Conservation (phyloP, 2,329 filamentous ascomycete species). For the Arthrinium phaeospermum region DNA sequence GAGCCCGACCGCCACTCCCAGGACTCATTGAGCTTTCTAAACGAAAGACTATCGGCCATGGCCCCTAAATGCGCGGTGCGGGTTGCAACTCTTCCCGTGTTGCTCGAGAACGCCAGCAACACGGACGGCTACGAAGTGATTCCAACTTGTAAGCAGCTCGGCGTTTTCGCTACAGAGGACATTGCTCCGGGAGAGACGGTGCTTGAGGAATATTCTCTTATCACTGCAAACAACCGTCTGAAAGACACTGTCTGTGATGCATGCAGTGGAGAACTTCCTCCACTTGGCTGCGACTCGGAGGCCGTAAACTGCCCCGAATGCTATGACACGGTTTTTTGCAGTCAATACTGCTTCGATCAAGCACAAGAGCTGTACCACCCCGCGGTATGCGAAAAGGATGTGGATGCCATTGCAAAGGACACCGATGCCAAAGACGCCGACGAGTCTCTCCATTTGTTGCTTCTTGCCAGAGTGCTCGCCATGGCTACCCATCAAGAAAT, state of each 20-base stretch:
- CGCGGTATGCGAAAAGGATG: conserved; percentile 68
- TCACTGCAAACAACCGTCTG: conserved; percentile 88
- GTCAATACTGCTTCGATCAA: conserved; percentile 60
- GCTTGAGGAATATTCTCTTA: conserved; percentile 80
- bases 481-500: conserved; percentile 64
- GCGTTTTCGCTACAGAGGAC: conserved; percentile 85
- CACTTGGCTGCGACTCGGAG: conserved; percentile 53
- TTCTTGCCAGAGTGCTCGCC: conserved; percentile 67
- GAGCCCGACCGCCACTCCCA: conserved; percentile 74
- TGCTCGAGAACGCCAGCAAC: conserved; percentile 63
- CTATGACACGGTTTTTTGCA: conserved; percentile 71
- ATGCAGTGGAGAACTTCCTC: conserved; percentile 76
- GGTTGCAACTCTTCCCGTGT: conserved; percentile 74
- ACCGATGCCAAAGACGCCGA: conserved; percentile 64
- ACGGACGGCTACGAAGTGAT: conserved; percentile 56
- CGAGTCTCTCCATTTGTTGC: conserved; percentile 66
- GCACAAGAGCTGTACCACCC: conserved; percentile 68
- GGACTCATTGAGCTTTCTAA: conserved; percentile 74
- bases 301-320: conserved; percentile 65
- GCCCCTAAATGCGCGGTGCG: conserved; percentile 84
- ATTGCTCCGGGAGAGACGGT: conserved; percentile 78
- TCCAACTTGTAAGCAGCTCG: conserved; percentile 76
- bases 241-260: conserved; percentile 90
- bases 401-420: conserved; percentile 70
- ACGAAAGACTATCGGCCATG: conserved; percentile 68